These are phyloP conservation scores for Drechslerella coelobrocha DNA, from an alignment of 2,329 filamentous ascomycete species.

Conservation along the genomic window DNA sequence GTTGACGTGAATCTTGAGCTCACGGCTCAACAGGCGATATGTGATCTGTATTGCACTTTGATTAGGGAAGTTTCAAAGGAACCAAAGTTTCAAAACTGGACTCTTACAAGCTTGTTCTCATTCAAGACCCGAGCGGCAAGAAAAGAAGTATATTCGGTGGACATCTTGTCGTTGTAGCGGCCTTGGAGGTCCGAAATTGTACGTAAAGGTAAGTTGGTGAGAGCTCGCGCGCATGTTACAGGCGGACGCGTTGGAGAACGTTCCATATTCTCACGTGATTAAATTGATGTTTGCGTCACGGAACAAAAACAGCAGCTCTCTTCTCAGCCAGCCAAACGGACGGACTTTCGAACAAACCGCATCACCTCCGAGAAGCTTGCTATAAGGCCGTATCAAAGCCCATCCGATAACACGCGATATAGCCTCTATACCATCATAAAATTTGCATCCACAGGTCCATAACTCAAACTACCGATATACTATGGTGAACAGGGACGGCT, in stretches of 20 bases:
- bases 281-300: not conserved
- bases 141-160: slow-evolving; percentile 44
- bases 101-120: slow-evolving; percentile 39
- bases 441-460: not conserved
- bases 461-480: slow-evolving; percentile 4
- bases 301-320: slow-evolving; percentile 4
- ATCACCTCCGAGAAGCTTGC: slow-evolving; percentile 36
- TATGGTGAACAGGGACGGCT: slow-evolving; percentile 45
- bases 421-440: slow-evolving; percentile 5
- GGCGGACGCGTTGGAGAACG: not conserved
- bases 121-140: slow-evolving; percentile 47
- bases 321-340: slow-evolving; percentile 7
- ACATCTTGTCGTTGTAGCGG: slow-evolving; percentile 8
- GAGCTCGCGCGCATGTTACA: not conserved
- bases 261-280: not conserved
- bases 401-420: not conserved
- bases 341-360: slow-evolving; percentile 37
- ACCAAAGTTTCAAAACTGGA: not conserved
- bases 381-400: not conserved
- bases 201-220: too few species aligned
- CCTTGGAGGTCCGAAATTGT: too few species aligned
- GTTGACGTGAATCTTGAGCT: slow-evolving; percentile 82
- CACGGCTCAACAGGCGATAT: slow-evolving; percentile 83
- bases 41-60: slow-evolving; percentile 69
- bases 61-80: not conserved